Base-by-base conservation (phyloP, 2,329 filamentous ascomycete genomes). In the Fusarium brevicatenulatum region DNA sequence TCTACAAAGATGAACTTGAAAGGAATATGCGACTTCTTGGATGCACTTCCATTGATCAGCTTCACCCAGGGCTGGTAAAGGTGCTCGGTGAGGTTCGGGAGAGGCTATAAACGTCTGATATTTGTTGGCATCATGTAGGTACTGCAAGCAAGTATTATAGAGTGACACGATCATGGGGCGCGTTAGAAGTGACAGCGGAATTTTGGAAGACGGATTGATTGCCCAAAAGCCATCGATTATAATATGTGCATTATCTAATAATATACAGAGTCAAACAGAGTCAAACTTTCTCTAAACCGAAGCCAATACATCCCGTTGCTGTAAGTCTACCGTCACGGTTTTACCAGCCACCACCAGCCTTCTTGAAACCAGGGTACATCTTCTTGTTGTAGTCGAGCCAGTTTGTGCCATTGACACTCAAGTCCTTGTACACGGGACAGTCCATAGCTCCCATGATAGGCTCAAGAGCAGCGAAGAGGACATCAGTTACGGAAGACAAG, bases 1-100 rank as follows among this genome's bases (percentile, higher is more conserved):
- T 97, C 66, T 88, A 97, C 76, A 94, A 93, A 83, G 95, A 98
- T 78, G 96, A 98, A 86, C 93, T 98, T 90, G 95, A 97, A 85
- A 98, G 98, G 94, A 95, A 95, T 78, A 98, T 98, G 95, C 90
- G 96, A 6, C 84, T 98, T 69, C 93, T 98, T 75, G 96, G 96
- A 9, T 93, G 91, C 62, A 88, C 87, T 15, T 91, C 84, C 61
- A 81, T 99, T 19, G 90, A 90, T 39, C 91, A 98, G 75, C 84
- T 98, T 66, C 50, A 66, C 4, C 40, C 44, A 16, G 54, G 44
- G 11, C 7, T 72, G 5, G 54, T 72, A 1, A 72, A 52, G 18
- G 5, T 55, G 4, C 34, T 64, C 3, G 34, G 43, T 5, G 56
- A 42, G 7, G 4, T 37, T 42, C 53, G 36, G 12, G 53, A 56